Conservation (phyloP, 2,329 filamentous ascomycete genomes). For the Aspergillus brunneoviolaceus region DNA sequence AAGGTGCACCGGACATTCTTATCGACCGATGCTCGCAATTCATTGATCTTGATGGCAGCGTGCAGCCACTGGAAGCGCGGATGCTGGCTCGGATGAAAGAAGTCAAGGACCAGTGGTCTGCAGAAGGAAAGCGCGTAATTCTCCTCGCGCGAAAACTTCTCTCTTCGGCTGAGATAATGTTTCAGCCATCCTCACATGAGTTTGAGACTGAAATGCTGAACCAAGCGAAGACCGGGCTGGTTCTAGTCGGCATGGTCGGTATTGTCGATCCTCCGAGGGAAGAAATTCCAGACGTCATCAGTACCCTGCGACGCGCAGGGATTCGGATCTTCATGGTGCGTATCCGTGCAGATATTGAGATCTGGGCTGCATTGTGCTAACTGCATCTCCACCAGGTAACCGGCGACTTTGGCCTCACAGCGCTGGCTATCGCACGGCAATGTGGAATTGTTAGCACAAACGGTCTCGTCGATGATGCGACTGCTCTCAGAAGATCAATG, state of each 20-base stretch:
- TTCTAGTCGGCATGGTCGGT: slow-evolving; percentile 57
- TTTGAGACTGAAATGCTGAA: slow-evolving; percentile 60
- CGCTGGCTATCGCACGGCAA: slow-evolving; percentile 68
- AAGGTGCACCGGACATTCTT: slow-evolving; percentile 74
- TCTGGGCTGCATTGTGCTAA: not conserved
- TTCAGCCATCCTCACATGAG: slow-evolving; percentile 46
- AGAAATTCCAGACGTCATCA: slow-evolving; percentile 59
- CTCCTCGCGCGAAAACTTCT: slow-evolving; percentile 64
- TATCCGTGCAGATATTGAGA: not conserved
- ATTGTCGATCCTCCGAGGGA: slow-evolving; percentile 61
- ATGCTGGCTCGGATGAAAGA: slow-evolving; percentile 52
- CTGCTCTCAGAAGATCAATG: slow-evolving; percentile 48
- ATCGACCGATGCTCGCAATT: slow-evolving; percentile 62
- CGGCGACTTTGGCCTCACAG: slow-evolving; percentile 74
- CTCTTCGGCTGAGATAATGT: slow-evolving; percentile 39
- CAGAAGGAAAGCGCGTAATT: slow-evolving; percentile 66
- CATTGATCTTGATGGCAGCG: slow-evolving; percentile 56
- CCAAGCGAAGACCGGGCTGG: slow-evolving; percentile 51
- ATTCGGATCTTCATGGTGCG: slow-evolving; percentile 74
- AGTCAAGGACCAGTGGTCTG: slow-evolving; percentile 68
- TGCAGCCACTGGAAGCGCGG: slow-evolving; percentile 50
- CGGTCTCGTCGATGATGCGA: slow-evolving; percentile 53
- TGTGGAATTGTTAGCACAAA: slow-evolving; percentile 64
- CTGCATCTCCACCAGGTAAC: slow-evolving; percentile 54
- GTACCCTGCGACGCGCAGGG: slow-evolving; percentile 66